A percentile compares a stretch with the other conserved stretches of the same genome.
Conservation (phyloP, 1,284 basidiomycete genomes). For the Rhizopogon parksii region DNA sequence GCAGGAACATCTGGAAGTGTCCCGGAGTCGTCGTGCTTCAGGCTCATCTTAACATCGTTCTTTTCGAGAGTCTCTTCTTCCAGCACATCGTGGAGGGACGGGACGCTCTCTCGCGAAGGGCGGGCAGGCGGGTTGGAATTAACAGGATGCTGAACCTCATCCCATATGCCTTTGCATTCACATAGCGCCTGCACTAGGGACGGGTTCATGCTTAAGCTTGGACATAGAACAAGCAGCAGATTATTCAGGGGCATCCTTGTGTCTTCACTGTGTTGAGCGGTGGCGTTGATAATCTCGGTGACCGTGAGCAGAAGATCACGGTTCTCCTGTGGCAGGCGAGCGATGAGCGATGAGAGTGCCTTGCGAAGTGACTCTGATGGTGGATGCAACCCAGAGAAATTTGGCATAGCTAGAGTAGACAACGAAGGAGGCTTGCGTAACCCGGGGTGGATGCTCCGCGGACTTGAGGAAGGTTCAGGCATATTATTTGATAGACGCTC, state of each 20-base stretch:
- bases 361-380: conserved; percentile 50
- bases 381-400: conserved; percentile 48
- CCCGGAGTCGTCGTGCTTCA: conserved; percentile 3
- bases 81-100: not conserved
- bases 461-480: conserved; percentile 31
- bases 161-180: conserved; percentile 65
- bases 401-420: conserved; percentile 67
- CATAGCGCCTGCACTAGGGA: conserved; percentile 65
- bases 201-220: conserved; percentile 76
- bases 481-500: conserved; percentile 38
- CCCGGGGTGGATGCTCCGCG: conserved; percentile 33
- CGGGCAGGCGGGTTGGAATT: not conserved
- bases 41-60: not conserved
- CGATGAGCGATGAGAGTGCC: conserved; percentile 51
- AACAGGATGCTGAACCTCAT: conserved; percentile 20
- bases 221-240: conserved; percentile 72
- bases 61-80: conserved; percentile 3
- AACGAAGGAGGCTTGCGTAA: conserved; percentile 72
- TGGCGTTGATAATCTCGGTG: conserved; percentile 64
- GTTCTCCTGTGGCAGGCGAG: conserved; percentile 65
- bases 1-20: conserved; percentile 24
- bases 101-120: conserved; percentile 2
- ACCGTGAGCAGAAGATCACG: conserved; percentile 67
- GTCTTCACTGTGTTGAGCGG: conserved; percentile 51
- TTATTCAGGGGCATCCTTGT: conserved; percentile 86